Percentiles rank a stretch among this genome's conserved stretches.
Conservation (phyloP, 441 rosid genomes). For the Rhodomyrtus psidioides region DNA sequence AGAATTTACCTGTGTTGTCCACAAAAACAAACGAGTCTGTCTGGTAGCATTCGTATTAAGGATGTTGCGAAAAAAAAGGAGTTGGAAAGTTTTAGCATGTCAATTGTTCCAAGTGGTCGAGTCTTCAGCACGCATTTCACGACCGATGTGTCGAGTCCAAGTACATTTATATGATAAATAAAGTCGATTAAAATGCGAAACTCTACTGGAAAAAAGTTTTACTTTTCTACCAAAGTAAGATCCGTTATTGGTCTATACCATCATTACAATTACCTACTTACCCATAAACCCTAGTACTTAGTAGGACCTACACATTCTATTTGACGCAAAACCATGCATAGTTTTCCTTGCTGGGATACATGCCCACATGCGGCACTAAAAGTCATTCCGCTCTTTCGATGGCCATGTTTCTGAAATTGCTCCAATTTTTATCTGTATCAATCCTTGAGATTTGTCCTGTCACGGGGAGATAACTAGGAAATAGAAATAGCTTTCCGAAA, state of each 20-base stretch:
- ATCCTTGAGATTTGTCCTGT: neutral
- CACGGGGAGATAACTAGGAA: neutral
- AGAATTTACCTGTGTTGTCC: neutral
- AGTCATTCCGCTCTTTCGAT: neutral
- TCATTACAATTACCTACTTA: neutral
- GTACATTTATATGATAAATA: neutral
- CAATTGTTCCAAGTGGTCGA: neutral
- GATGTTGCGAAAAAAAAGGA: neutral
- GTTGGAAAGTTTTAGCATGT: neutral
- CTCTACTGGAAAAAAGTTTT: neutral
- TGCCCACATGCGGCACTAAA: neutral
- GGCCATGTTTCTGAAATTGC: neutral
- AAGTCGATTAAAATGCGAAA: neutral
- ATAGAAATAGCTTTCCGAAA: neutral
- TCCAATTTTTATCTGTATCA: neutral
- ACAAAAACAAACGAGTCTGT: neutral
- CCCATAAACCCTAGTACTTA: neutral
- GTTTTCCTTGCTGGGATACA: neutral
- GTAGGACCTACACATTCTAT: neutral
- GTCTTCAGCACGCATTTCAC: neutral
- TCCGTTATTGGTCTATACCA: neutral
- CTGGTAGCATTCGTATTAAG: neutral
- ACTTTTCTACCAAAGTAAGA: neutral
- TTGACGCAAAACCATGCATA: rapidly evolving
- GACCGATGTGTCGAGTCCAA: neutral